Percentiles rank a stretch among this genome's conserved stretches.
Evolutionary conservation across 2,329 filamentous ascomycete genomes (phyloP).

Genomic region (Colletotrichum coccodes): DNA sequence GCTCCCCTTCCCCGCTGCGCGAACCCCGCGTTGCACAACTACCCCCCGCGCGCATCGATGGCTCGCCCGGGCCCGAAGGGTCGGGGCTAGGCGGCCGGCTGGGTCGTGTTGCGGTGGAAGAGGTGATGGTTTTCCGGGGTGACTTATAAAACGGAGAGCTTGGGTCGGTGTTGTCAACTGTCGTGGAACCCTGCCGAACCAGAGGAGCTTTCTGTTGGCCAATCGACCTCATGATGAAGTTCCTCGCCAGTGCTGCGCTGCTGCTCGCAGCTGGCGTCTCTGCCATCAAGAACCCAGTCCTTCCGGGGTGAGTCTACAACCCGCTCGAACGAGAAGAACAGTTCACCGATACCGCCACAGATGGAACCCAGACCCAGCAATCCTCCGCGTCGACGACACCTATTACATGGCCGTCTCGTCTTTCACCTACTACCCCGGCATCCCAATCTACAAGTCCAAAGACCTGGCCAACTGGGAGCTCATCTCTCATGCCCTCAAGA

Average conservation of each 20-base stretch:
- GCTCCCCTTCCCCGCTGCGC: not conserved
- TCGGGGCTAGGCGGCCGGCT: not conserved
- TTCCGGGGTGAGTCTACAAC: constrained; percentile 4
- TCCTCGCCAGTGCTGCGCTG: not conserved
- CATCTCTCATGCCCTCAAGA: constrained; percentile 14
- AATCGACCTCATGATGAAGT: constrained; percentile 10
- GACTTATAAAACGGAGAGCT: not conserved
- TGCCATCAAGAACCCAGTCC: constrained; percentile 27
- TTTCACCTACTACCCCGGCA: constrained; percentile 65
- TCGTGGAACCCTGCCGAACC: not conserved
- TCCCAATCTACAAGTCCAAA: constrained; percentile 50
- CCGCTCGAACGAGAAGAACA: not conserved
- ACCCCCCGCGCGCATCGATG: constrained; percentile 1
- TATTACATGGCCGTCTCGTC: constrained; percentile 19
- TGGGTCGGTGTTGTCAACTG: not conserved
- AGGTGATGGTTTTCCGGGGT: not conserved
- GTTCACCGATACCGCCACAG: not conserved
- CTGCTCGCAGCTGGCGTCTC: constrained; percentile 15
- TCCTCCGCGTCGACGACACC: constrained; percentile 16
- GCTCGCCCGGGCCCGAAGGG: constrained; percentile 1
- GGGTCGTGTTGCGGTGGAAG: no score
- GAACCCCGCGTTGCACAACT: constrained; percentile 8
- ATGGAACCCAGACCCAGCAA: constrained; percentile 28
- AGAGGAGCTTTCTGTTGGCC: no score
- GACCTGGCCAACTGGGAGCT: constrained; percentile 35